Base-by-base conservation (phyloP, 805 yeast genomes). In the Cyberlindnera maclurae region DNA sequence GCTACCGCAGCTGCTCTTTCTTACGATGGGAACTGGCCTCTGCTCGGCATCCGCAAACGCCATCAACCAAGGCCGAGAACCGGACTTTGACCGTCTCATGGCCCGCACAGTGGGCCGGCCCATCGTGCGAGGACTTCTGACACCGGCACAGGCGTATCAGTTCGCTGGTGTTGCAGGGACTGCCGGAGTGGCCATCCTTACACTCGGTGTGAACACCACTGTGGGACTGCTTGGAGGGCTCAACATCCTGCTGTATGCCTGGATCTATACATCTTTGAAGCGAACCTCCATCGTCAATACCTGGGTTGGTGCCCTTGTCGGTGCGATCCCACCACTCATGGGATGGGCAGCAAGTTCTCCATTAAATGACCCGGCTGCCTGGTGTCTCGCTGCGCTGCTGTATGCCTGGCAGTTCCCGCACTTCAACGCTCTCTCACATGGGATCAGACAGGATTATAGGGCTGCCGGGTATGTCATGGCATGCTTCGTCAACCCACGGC, bases 371-470 rank as follows among this genome's bases (percentile, higher is more conserved):
- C 96, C 97, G 0, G 97, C 93, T 7, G 94, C 95, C 4, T 90
- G 97, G 97, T 78, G 89, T 55, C 65, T 93, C 17, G 97, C 97
- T 1, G 86, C 82, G 0, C 64, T 93, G 37, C 64, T 93, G 29
- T 93, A 84, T 56, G 96, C 97, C 6, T 93, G 98, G 98, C 98
- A 93, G 61, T 93, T 93, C 60, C 98, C 98, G 3, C 98, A 93
- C 59, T 93, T 93, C 67, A 93, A 90, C 63, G 76, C 97, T 0
- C 71, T 93, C 34, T 81, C 94, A 37, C 96, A 89, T 62, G 82
- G 82, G 49, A 79, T 93, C 42, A 81, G 88, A 36, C 80, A 79
- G 39, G 97, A 93, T 56, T 93, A 93, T 58, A 80, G 82, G 51
- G 69, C 71, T 34, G 98, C 98, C 0, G 98, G 98, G 0, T 93